Conservation (phyloP, 106 monocot species). For the Platanthera zijinensis region DNA sequence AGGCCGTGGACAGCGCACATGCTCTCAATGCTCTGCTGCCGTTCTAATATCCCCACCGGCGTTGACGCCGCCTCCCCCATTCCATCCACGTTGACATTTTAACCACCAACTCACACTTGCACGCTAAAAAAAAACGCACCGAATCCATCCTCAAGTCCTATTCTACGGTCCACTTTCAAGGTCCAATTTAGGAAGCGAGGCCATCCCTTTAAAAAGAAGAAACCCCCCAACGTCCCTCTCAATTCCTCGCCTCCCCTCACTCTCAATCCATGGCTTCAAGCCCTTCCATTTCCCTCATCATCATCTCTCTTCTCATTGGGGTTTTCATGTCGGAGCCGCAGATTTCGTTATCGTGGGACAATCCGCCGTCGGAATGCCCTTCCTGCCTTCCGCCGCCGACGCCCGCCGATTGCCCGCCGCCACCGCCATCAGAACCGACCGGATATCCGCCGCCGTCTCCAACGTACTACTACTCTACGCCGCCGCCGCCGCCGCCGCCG, state of each 20-base stretch:
- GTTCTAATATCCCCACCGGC: too few species aligned
- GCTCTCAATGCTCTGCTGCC: too few species aligned
- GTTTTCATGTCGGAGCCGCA: not conserved
- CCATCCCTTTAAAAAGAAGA: not conserved
- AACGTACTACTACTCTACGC: constrained; percentile 27
- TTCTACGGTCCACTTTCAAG: too few species aligned
- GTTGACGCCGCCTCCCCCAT: too few species aligned
- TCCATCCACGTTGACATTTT: too few species aligned
- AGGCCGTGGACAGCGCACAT: too few species aligned
- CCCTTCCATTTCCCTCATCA: not conserved
- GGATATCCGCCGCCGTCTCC: constrained; percentile 8
- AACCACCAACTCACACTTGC: too few species aligned
- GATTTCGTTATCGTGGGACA: constrained; percentile 12
- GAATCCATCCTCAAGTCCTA: too few species aligned
- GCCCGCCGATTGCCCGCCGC: constrained; percentile 11
- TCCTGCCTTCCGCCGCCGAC: constrained; percentile 36
- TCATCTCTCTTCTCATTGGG: constrained; percentile 12
- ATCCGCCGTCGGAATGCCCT: constrained; percentile 28
- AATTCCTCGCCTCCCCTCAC: not conserved
- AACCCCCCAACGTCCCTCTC: constrained; percentile 2
- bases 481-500: constrained; percentile 38
- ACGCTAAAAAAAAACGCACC: too few species aligned
- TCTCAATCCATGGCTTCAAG: constrained; percentile 2
- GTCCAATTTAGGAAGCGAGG: too few species aligned
- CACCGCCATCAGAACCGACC: not conserved